Evolutionary conservation across 495 filamentous ascomycete species (phyloP), one percentile per base, ranked within the genome.

Genomic region (Annulohypoxylon moriforme): DNA sequence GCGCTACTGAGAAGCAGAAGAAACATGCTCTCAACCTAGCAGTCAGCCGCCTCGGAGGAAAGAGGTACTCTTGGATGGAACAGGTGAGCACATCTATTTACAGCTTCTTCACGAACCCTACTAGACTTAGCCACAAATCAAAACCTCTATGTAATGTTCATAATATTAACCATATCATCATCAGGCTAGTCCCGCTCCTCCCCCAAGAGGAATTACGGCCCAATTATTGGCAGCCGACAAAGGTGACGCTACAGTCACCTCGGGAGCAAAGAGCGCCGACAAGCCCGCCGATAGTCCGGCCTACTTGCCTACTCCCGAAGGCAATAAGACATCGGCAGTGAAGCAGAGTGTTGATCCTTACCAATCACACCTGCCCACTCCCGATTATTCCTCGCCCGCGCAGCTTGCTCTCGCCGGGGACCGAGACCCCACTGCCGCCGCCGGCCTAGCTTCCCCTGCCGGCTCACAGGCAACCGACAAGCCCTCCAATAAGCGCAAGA

Each of bases 41-140:
- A n/a, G 14, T 68, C 3, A 34, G 38, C 34, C n/a, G 11, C 3
- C n/a, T 58, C 0, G 59, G 59, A 0, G 42, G 49, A 1, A 72
- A 70, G 31, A 70, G 55, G 20, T 75, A 75, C 34, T 36, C 62
- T 3, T 75, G 73, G 73, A 66, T 73, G 50, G 36, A 46, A 2
- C 40, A 64, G 73, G 69, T 72, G 67, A 40, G 59, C 38, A 24
- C n/a, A 36, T 9, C 29, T 20, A 16, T 16, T 8, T 40, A 25
- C 13, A 25, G 4, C 10, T 24, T 7, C 55, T 52, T 24, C 11
- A 52, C 22, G 1, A 13, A 38, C 6, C 11, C 13, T 40, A 20
- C 18, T 20, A 42, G 6, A 33, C 16, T 5, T 34, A 20, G 13
- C 13, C 13, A 3, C 22, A 27, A 27, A 29, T 7, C 25, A 24